These are phyloP conservation scores for Teratosphaeria nubilosa DNA, from an alignment of 2,329 filamentous ascomycete species.

Conservation along the genomic window DNA sequence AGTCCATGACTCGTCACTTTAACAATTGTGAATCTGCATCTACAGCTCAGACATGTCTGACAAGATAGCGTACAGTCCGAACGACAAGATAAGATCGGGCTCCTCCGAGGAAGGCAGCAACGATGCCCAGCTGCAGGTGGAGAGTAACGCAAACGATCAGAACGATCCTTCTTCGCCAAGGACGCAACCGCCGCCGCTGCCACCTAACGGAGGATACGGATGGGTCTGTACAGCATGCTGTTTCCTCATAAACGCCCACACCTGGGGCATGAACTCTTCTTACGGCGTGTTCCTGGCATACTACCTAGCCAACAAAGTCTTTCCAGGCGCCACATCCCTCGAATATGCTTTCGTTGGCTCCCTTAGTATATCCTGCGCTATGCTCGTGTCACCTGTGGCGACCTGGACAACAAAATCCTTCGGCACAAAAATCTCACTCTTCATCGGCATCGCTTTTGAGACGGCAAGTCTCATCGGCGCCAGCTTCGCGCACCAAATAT, in stretches of 20 bases:
- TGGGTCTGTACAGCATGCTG: conserved; percentile 43
- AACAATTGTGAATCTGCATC: neutral
- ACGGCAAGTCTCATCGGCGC: conserved; percentile 57
- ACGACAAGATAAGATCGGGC: neutral
- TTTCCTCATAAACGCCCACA: conserved; percentile 37
- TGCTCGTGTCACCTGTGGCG: conserved; percentile 58
- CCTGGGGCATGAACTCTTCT: conserved; percentile 35
- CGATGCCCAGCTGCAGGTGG: neutral
- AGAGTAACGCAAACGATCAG: neutral
- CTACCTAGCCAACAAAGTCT: conserved; percentile 56
- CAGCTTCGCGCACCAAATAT: conserved; percentile 57
- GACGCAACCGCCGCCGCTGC: conserved; percentile 2
- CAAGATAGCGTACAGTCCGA: neutral
- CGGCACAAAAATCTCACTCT: conserved; percentile 55
- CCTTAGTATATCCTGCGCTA: conserved; percentile 54
- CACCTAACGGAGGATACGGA: conserved; percentile 45
- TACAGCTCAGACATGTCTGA: neutral
- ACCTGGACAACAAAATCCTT: conserved; percentile 50
- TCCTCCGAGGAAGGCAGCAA: neutral
- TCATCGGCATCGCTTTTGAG: conserved; percentile 55
- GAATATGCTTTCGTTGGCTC: conserved; percentile 71
- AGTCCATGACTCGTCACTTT: neutral
- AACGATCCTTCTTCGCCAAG: neutral
- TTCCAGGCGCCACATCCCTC: conserved; percentile 52
- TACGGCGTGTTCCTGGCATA: conserved; percentile 69